Conservation (phyloP, 1,284 basidiomycete genomes). For the Rhodotorula glutinis region DNA sequence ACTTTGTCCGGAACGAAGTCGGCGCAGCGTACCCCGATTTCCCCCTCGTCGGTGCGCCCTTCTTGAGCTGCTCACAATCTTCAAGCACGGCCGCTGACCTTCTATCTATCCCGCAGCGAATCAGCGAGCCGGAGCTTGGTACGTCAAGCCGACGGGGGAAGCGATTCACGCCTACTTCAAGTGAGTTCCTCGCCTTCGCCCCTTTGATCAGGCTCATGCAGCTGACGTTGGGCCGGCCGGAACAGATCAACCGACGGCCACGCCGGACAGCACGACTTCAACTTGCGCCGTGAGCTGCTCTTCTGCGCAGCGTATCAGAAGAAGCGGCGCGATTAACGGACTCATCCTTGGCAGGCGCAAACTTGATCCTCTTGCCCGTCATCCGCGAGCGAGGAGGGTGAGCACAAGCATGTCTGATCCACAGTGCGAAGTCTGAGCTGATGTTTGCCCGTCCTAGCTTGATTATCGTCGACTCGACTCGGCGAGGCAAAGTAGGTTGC, state of each 20-base stretch:
- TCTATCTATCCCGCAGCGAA: constrained; percentile 60
- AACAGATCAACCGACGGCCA: constrained; percentile 80
- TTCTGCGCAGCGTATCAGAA: background rate
- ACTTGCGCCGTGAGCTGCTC: constrained; percentile 60
- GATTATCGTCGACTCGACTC: constrained; percentile 86
- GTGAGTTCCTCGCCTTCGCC: constrained; percentile 46
- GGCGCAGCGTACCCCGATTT: constrained; percentile 58
- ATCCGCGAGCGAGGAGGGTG: constrained; percentile 63
- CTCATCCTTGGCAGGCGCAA: constrained; percentile 58
- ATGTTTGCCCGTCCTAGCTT: constrained; percentile 55
- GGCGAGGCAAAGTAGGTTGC: constrained; percentile 67
- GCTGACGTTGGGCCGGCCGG: too few relatives aligned
- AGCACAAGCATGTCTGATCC: too few relatives aligned
- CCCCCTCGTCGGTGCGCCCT: constrained; percentile 63
- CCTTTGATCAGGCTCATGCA: too few relatives aligned
- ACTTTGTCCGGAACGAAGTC: constrained; percentile 62
- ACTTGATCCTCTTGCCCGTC: constrained; percentile 70
- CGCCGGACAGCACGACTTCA: constrained; percentile 80
- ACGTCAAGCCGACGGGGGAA: constrained; percentile 61
- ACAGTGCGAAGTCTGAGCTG: too few relatives aligned
- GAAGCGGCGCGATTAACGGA: background rate
- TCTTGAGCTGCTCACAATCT: too few relatives aligned
- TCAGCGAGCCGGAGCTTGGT: constrained; percentile 92
- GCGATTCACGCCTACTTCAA: constrained; percentile 79
- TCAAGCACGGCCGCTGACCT: too few relatives aligned